phyloP scores from a whole-genome alignment of 2,329 filamentous ascomycete genomes.

The Fusarium compactum region DNA sequence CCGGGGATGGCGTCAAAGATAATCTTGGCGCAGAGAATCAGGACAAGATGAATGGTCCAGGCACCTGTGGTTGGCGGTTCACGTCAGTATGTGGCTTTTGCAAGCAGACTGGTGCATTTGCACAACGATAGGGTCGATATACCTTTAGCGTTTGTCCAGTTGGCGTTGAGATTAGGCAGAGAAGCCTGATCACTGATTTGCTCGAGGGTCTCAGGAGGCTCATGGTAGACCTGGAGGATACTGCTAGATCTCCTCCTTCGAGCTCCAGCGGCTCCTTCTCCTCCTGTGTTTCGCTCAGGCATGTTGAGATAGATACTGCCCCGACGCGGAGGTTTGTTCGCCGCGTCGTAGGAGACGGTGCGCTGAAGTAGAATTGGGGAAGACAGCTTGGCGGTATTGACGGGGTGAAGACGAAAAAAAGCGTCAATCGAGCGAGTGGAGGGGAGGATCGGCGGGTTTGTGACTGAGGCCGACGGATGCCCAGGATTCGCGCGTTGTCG shows the following conservation, averaged over 20 bases:
- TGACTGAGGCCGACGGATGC: constrained; percentile 16
- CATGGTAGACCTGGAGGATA: constrained; percentile 91
- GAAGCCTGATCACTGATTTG: constrained; percentile 97
- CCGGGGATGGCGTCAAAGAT: constrained; percentile 97
- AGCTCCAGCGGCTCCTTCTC: constrained; percentile 66
- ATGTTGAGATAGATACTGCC: constrained; percentile 70
- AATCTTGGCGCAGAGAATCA: constrained; percentile 93
- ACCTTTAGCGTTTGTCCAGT: constrained; percentile 99
- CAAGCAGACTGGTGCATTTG: constrained; percentile 1
- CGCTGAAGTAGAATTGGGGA: constrained; percentile 87
- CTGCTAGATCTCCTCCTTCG: constrained; percentile 96
- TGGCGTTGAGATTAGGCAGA: constrained; percentile 94
- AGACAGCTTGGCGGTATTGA: constrained; percentile 95
- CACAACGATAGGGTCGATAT: constrained; percentile 45
- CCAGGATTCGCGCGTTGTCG: constrained; percentile 29
- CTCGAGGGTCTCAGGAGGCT: constrained; percentile 95
- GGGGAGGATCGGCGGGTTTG: constrained; percentile 20
- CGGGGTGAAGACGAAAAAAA: constrained; percentile 41
- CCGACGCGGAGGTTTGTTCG: constrained; percentile 75
- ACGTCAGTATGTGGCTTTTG: constrained; percentile 35
- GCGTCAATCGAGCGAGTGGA: constrained; percentile 23
- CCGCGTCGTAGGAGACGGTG: constrained; percentile 91
- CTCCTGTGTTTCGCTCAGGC: constrained; percentile 63
- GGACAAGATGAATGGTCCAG: constrained; percentile 96
- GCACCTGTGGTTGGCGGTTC: constrained; percentile 71